A percentile compares a stretch with the other conserved stretches of the same genome.
phyloP scores from a whole-genome alignment of 1,139 yeast genomes.

The Suhomyces bolitotheri region DNA sequence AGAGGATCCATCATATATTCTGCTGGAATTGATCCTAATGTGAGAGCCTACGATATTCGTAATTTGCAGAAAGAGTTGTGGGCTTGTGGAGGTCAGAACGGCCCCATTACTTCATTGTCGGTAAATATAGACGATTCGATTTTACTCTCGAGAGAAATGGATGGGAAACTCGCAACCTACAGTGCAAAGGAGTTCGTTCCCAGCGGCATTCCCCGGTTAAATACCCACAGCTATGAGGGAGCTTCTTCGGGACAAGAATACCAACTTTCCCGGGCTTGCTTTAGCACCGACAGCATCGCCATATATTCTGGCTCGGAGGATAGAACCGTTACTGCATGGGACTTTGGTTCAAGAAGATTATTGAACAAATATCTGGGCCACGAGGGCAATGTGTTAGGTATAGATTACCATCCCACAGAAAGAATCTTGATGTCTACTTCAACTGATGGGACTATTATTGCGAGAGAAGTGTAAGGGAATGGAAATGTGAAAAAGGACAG shows the following conservation, averaged over 20 bases:
- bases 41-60: conserved; percentile 58
- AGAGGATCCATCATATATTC: conserved; percentile 49
- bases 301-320: conserved; percentile 67
- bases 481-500: not conserved
- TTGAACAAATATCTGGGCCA: conserved; percentile 59
- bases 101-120: conserved; percentile 54
- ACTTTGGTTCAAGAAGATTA: conserved; percentile 50
- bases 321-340: conserved; percentile 61
- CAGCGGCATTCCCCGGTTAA: conserved; percentile 37
- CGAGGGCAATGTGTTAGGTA: conserved; percentile 59
- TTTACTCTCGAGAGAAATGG: conserved; percentile 56
- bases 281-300: conserved; percentile 37
- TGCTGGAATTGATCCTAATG: conserved; percentile 68
- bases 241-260: conserved; percentile 58
- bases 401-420: conserved; percentile 46
- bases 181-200: conserved; percentile 51
- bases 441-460: conserved; percentile 50
- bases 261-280: conserved; percentile 49
- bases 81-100: conserved; percentile 43
- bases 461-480: conserved; percentile 26
- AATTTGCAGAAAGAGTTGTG: conserved; percentile 43
- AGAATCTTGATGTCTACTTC: conserved; percentile 47
- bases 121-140: conserved; percentile 52
- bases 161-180: conserved; percentile 57
- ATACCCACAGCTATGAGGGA: conserved; percentile 55